A percentile compares a stretch with the other conserved stretches of the same genome.
phyloP scores from a whole-genome alignment of 371 early-diverging fungal genomes.

The Choanephora cucurbitarum region DNA sequence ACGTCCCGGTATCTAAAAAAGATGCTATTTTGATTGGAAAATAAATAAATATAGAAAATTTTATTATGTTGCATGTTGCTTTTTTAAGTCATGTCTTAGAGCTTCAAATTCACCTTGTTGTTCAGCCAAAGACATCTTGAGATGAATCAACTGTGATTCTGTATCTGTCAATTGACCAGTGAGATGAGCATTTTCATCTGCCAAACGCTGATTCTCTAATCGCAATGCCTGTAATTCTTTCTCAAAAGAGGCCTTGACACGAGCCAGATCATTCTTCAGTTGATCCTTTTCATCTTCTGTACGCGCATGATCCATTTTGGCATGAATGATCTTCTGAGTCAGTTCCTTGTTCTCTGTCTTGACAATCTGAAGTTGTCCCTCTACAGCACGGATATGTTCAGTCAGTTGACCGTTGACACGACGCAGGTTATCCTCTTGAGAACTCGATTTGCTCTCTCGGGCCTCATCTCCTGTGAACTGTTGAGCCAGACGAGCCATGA shows the following conservation, averaged over 20 bases:
- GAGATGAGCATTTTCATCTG: slow-evolving; percentile 41
- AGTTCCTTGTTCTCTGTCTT: slow-evolving; percentile 72
- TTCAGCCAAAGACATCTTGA: slow-evolving; percentile 69
- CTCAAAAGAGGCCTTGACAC: slow-evolving; percentile 51
- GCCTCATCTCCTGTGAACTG: slow-evolving; percentile 47
- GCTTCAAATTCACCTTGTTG: slow-evolving; percentile 66
- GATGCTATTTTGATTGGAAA: too few relatives aligned
- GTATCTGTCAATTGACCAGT: slow-evolving; percentile 62
- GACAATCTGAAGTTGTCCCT: slow-evolving; percentile 58
- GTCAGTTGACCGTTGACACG: slow-evolving; percentile 70
- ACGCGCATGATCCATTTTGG: slow-evolving; percentile 59
- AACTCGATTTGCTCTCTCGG: slow-evolving; percentile 27
- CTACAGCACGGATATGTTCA: slow-evolving; percentile 61
- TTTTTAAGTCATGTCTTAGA: slow-evolving; percentile 36
- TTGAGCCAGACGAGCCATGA: slow-evolving; percentile 40
- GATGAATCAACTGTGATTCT: slow-evolving; percentile 62
- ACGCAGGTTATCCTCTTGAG: slow-evolving; percentile 62
- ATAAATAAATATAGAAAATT: neutral
- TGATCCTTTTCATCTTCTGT: slow-evolving; percentile 58
- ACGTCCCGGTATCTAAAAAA: too few relatives aligned
- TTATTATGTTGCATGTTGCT: slow-evolving; percentile 5
- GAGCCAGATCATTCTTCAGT: slow-evolving; percentile 53
- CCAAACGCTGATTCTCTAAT: slow-evolving; percentile 53
- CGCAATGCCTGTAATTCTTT: slow-evolving; percentile 64
- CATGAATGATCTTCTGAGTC: slow-evolving; percentile 54